Evolutionary conservation across 331 rosid species (phyloP), one percentile per base, ranked within the genome.

Genomic region (Malus hybrid): DNA sequence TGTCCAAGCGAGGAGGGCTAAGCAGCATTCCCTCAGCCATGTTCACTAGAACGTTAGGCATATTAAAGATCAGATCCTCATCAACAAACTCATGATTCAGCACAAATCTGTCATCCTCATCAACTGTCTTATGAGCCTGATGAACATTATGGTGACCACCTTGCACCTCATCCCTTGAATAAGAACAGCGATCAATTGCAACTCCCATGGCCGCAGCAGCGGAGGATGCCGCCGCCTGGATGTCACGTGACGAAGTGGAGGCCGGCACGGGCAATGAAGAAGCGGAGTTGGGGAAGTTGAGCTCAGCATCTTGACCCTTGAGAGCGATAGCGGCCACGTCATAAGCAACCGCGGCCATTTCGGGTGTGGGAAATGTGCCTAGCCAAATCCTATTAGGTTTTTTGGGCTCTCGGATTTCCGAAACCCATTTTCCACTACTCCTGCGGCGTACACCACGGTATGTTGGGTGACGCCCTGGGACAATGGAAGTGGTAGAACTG

Each of bases 11-110:
- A 62, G 98, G 98, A 86, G 98, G 98, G 65, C 89, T 86, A 1
- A 94, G 88, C 9, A 91, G 83, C 97, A 94, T 91, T 83, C 97
- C 98, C 65, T 93, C 88, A 3, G 98, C 97, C 97, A 94, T 93
- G 55, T 90, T 87, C 39, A 66, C 68, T n/a, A 93, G 60, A 76
- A 91, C 89, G 87, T 90, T 93, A 0, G 97, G 97, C 90, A 90
- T 91, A 53, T 91, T 90, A 78, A 93, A 91, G 72, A 93, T 87
- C 78, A 91, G 77, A 78, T 93, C 98, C 83, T 91, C 98, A 63
- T 93, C 98, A 68, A 93, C 75, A 82, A 80, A 93, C 56, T 87
- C 85, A 58, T 61, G 60, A 39, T 6, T 19, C 16, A 22, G 68
- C n/a, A 4, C 63, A 11, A 71, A 19, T n/a, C 10, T 10, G 5